Conservation (phyloP, 805 yeast species). For the Kluyveromyces siamensis region DNA sequence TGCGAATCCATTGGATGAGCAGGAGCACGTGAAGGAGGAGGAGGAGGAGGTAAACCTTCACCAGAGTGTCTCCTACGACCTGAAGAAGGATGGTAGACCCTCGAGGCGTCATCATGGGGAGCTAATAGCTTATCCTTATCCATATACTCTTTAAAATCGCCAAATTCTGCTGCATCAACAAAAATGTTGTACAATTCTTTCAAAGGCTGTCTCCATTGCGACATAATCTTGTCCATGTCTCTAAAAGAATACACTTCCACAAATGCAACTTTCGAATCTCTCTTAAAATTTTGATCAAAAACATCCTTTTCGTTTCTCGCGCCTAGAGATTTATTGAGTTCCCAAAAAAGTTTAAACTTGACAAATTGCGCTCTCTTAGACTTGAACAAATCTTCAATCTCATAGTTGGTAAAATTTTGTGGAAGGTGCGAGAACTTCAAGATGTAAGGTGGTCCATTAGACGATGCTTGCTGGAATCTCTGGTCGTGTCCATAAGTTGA, state of each 20-base stretch:
- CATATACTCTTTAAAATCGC: slow-evolving; percentile 31
- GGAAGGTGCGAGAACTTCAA: slow-evolving; percentile 57
- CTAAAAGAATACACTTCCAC: slow-evolving; percentile 41
- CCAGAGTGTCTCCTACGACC: slow-evolving; percentile 1
- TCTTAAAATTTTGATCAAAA: slow-evolving; percentile 49
- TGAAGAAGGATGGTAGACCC: slow-evolving; percentile 9
- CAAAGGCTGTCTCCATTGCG: slow-evolving; percentile 24
- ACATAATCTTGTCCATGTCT: slow-evolving; percentile 28
- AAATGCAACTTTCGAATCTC: slow-evolving; percentile 35
- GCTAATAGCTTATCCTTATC: slow-evolving; percentile 19
- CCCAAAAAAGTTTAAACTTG: slow-evolving; percentile 56
- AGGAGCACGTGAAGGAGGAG: background rate
- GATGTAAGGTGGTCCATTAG: slow-evolving; percentile 49
- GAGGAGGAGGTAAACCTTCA: slow-evolving; percentile 1
- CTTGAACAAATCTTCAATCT: slow-evolving; percentile 48
- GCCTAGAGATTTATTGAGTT: slow-evolving; percentile 51
- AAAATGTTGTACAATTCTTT: slow-evolving; percentile 29
- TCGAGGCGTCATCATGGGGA: slow-evolving; percentile 18
- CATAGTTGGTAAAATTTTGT: slow-evolving; percentile 39
- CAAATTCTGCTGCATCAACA: slow-evolving; percentile 31
- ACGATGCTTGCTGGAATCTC: background rate
- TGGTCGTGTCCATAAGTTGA: slow-evolving; percentile 5
- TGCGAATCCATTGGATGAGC: background rate
- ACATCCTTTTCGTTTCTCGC: slow-evolving; percentile 45
- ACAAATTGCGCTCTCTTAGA: slow-evolving; percentile 51